Evolutionary conservation across 2,329 filamentous ascomycete genomes (phyloP), one percentile per base, ranked within the genome.

Genomic region (Rhexocercosporidium sp.): DNA sequence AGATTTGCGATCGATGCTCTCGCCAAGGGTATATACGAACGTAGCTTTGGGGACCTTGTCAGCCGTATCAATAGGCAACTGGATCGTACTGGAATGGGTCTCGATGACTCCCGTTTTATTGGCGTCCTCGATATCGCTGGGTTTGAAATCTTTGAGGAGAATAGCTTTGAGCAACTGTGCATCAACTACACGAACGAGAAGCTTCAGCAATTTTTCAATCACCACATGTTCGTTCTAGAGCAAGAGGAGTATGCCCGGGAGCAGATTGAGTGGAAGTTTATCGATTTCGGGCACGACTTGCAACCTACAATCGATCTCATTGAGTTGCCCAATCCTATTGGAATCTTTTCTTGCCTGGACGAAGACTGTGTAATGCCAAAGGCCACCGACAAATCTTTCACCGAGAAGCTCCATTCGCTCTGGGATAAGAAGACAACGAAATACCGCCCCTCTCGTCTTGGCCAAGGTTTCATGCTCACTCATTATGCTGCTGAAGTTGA

Each of bases 141-240:
- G 68, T 99, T 99, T 79, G 96, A 99, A 77, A 99, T 99, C 67
- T 99, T 99, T 75, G 94, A 99, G 74, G 88, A 93, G 75, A 99
- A 99, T 82, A 97, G 95, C 82, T 99, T 99, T 76, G 96, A 99
- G 79, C 96, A 99, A 79, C 86, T 99, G 6, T 99, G 96, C 83
- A 99, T 99, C 85, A 99, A 99, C 81, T 99, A 99, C 81, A 98
- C 96, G 69, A 99, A 99, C 80, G 96, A 99, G 79, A 99, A 97
- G 79, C 88, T 99, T 7, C 96, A 99, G 77, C 96, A 99, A 74
- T 99, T 99, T 79, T 99, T 99, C 86, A 99, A 99, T 76, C 96
- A 99, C 78, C 96, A 99, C 82, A 99, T 99, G 96, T 99, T 99
- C 77, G 96, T 99, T 11, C 84, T 99, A 8, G 96, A 99, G 78